phyloP scores from a whole-genome alignment of 371 early-diverging fungal species.

The Mortierella sp. region DNA sequence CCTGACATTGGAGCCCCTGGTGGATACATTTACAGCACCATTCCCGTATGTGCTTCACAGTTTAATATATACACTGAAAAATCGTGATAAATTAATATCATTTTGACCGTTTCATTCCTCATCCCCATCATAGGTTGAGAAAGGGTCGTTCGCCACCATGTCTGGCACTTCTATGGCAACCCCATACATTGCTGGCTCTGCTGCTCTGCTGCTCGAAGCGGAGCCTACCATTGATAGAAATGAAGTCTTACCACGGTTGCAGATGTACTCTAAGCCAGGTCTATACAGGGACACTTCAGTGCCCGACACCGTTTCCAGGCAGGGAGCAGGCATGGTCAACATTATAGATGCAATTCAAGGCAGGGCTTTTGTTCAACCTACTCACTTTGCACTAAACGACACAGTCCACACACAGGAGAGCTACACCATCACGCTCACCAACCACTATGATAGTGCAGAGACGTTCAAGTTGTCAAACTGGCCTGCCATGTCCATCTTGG shows the following conservation, averaged over 20 bases:
- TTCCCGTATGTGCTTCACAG: conserved; percentile 50
- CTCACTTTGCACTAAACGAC: conserved; percentile 75
- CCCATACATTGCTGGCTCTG: conserved; percentile 77
- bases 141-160: conserved; percentile 68
- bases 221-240: conserved; percentile 19
- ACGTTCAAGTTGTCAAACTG: conserved; percentile 64
- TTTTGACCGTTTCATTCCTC: background rate
- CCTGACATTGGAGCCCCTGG: conserved; percentile 82
- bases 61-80: background rate
- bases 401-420: conserved; percentile 56
- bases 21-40: conserved; percentile 81
- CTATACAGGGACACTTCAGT: conserved; percentile 48
- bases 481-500: conserved; percentile 62
- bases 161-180: conserved; percentile 82
- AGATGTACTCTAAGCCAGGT: conserved; percentile 33
- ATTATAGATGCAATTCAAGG: conserved; percentile 68
- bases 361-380: conserved; percentile 67
- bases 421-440: conserved; percentile 68
- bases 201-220: conserved; percentile 71
- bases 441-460: conserved; percentile 63
- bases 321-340: conserved; percentile 84
- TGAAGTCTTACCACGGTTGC: conserved; percentile 21
- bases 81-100: background rate
- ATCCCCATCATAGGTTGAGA: conserved; percentile 28
- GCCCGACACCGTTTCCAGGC: conserved; percentile 63